A percentile compares a stretch with the other conserved stretches of the same genome.
phyloP scores from a whole-genome alignment of 2,329 filamentous ascomycete genomes.

The Septoria linicola region DNA sequence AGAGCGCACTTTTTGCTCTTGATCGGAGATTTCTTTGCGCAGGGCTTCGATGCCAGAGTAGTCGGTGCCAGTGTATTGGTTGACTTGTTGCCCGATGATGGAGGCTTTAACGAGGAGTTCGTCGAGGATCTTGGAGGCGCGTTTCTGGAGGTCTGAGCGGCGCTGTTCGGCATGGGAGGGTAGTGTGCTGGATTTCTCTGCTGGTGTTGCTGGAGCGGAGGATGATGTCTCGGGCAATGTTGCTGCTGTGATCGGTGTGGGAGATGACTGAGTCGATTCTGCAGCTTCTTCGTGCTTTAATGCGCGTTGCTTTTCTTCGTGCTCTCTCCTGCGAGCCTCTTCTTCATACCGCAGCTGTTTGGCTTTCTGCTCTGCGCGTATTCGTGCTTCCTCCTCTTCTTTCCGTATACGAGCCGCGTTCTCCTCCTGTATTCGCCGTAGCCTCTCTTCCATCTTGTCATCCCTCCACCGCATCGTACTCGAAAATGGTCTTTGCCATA shows the following conservation, averaged over 20 bases:
- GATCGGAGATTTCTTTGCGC: conserved; percentile 71
- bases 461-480: conserved; percentile 11
- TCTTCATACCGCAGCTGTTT: conserved; percentile 10
- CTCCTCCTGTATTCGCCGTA: neutral
- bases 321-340: conserved; percentile 1
- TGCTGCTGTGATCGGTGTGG: neutral
- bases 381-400: conserved; percentile 12
- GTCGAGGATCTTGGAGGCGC: conserved; percentile 78
- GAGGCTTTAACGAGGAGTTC: conserved; percentile 81
- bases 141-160: conserved; percentile 58
- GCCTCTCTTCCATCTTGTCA: conserved; percentile 9
- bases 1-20: conserved; percentile 60
- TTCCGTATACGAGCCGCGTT: conserved; percentile 5
- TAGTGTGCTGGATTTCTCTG: conserved; percentile 37
- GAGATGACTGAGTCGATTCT: neutral
- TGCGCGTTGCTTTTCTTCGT: neutral
- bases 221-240: neutral
- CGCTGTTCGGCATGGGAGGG: conserved; percentile 55
- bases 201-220: conserved; percentile 16
- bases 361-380: conserved; percentile 6
- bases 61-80: conserved; percentile 80
- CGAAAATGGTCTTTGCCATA: conserved; percentile 20
- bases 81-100: conserved; percentile 81
- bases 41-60: conserved; percentile 88
- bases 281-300: neutral